A percentile compares a stretch with the other conserved stretches of the same genome.
Evolutionary conservation across 495 filamentous ascomycete genomes (phyloP).

Genomic region (Xylaria castorea): DNA sequence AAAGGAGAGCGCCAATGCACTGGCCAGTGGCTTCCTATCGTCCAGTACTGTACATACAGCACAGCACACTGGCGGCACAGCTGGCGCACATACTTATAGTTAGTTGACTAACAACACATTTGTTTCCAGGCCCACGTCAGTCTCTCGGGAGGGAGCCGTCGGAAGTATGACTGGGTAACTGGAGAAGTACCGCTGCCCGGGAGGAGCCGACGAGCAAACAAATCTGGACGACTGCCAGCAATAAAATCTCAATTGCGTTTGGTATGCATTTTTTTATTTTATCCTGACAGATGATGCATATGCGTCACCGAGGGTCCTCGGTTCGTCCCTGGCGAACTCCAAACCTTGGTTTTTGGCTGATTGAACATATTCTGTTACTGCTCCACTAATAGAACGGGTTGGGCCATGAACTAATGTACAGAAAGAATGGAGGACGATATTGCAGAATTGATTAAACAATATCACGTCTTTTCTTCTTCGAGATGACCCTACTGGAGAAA

Average conservation of each 20-base stretch:
- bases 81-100: not conserved
- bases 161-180: not conserved
- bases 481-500: not conserved
- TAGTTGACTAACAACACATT: slow-evolving; percentile 2
- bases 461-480: not conserved
- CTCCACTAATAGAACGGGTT: not conserved
- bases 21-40: slow-evolving; percentile 5
- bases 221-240: not conserved
- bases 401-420: not conserved
- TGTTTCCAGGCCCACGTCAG: not conserved
- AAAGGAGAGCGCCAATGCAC: slow-evolving; percentile 13
- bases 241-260: not conserved
- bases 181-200: not conserved
- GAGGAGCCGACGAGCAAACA: not conserved
- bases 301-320: slow-evolving; percentile 1
- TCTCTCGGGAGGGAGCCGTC: slow-evolving; percentile 1
- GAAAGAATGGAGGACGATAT: not conserved
- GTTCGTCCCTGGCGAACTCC: not conserved
- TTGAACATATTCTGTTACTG: not conserved
- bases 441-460: not conserved
- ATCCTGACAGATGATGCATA: not conserved
- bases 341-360: slow-evolving; percentile 4
- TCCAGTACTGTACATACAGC: not conserved
- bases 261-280: not conserved
- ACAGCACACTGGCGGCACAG: slow-evolving; percentile 9